These are phyloP conservation scores for Ceratobasidium sp. DNA, from an alignment of 1,284 basidiomycete genomes.

Conservation along the genomic window DNA sequence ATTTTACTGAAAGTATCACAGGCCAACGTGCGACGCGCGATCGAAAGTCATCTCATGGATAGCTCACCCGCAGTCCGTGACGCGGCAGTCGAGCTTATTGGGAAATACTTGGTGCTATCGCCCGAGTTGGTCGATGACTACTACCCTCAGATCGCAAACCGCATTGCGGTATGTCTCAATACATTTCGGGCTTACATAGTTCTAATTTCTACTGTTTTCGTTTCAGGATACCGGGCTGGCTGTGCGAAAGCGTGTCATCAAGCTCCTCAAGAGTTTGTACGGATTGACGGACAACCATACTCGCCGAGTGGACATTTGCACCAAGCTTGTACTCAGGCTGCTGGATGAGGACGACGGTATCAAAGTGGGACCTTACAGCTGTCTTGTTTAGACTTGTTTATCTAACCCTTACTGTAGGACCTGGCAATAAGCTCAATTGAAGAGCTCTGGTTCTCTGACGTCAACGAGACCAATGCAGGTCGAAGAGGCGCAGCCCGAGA, in stretches of 20 bases:
- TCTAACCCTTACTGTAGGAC: conserved; percentile 60
- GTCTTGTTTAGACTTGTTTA: not conserved
- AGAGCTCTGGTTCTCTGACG: conserved; percentile 85
- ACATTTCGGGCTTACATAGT: not conserved
- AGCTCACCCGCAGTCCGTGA: conserved; percentile 94
- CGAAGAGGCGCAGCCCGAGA: conserved; percentile 16
- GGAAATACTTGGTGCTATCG: conserved; percentile 91
- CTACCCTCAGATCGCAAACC: conserved; percentile 84
- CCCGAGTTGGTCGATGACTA: conserved; percentile 87
- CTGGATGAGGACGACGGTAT: conserved; percentile 93
- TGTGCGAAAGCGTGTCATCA: conserved; percentile 95
- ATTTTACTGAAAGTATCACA: conserved; percentile 50
- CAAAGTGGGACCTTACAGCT: conserved; percentile 59
- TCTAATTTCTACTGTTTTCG: conserved; percentile 13
- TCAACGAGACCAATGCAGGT: conserved; percentile 17
- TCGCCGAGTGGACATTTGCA: conserved; percentile 82
- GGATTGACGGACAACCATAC: conserved; percentile 64
- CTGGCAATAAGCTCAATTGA: conserved; percentile 88
- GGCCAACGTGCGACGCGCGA: conserved; percentile 79
- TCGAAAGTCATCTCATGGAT: conserved; percentile 90
- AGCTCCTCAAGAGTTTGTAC: conserved; percentile 88
- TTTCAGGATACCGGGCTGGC: conserved; percentile 87
- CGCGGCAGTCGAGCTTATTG: conserved; percentile 93
- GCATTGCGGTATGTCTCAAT: conserved; percentile 75
- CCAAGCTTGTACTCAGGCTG: conserved; percentile 83